phyloP scores from a whole-genome alignment of 768 basidiomycete species.

The Boletus coccyginus region DNA sequence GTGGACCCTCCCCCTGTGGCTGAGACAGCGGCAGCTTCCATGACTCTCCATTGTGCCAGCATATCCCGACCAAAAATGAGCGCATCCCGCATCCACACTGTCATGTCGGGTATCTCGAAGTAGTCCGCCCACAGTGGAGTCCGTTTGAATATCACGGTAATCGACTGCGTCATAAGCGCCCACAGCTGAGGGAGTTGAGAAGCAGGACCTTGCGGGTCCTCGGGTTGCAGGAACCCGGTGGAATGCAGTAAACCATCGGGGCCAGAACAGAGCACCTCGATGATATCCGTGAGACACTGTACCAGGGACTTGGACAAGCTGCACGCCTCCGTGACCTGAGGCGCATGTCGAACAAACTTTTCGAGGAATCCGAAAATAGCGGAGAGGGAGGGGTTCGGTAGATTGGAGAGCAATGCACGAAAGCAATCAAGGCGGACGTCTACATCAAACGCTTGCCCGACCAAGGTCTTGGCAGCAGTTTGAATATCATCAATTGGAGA shows the following conservation, averaged over 20 bases:
- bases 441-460: slow-evolving; percentile 85
- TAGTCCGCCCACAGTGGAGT: slow-evolving; percentile 81
- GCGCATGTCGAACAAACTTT: slow-evolving; percentile 61
- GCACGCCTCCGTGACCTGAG: slow-evolving; percentile 77
- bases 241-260: slow-evolving; percentile 70
- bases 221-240: slow-evolving; percentile 44
- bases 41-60: slow-evolving; percentile 72
- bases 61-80: slow-evolving; percentile 89
- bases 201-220: slow-evolving; percentile 45
- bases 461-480: slow-evolving; percentile 71
- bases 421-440: slow-evolving; percentile 88
- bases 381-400: slow-evolving; percentile 62
- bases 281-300: slow-evolving; percentile 86
- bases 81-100: slow-evolving; percentile 97
- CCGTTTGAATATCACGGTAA: slow-evolving; percentile 80
- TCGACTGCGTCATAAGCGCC: slow-evolving; percentile 75
- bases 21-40: slow-evolving; percentile 58
- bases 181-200: slow-evolving; percentile 69
- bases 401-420: slow-evolving; percentile 67
- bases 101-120: slow-evolving; percentile 83
- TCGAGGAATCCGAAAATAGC: slow-evolving; percentile 70
- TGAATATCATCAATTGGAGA: slow-evolving; percentile 80
- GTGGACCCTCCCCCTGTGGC: slow-evolving; percentile 20
- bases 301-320: slow-evolving; percentile 87
- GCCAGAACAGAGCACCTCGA: slow-evolving; percentile 80